phyloP scores from a whole-genome alignment of 345 rosid species.

The Melaleuca quinquenervia region DNA sequence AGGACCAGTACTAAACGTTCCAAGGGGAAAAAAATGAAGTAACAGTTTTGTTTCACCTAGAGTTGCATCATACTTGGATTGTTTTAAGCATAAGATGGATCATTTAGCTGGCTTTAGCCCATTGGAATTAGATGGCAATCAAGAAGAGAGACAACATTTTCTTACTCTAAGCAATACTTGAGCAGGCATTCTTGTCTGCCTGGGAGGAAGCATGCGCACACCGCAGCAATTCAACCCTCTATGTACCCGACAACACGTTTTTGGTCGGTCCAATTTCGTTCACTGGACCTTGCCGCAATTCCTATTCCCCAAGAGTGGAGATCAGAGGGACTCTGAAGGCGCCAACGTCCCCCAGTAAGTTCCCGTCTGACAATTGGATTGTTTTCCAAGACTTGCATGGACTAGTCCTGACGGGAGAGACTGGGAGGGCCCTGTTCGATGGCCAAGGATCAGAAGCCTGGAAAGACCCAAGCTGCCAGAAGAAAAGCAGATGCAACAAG shows the following conservation, averaged over 20 bases:
- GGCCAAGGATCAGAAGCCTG: slow-evolving; percentile 40
- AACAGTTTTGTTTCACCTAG: background rate
- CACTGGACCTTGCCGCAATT: background rate
- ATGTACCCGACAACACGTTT: background rate
- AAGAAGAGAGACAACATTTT: background rate
- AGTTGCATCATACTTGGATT: background rate
- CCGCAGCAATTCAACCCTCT: background rate
- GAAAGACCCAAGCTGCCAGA: slow-evolving; percentile 17
- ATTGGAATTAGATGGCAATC: background rate
- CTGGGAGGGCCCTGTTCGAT: slow-evolving; percentile 8
- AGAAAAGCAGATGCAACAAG: slow-evolving; percentile 7
- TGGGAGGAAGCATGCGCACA: slow-evolving; percentile 3
- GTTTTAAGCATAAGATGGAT: background rate
- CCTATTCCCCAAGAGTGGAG: slow-evolving; percentile 13
- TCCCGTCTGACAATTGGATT: slow-evolving; percentile 18
- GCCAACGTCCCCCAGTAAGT: slow-evolving; percentile 1
- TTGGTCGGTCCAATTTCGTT: background rate
- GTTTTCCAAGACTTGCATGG: slow-evolving; percentile 13
- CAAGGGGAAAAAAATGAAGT: background rate
- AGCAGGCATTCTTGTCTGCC: slow-evolving; percentile 2
- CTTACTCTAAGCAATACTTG: background rate
- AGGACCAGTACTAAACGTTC: background rate
- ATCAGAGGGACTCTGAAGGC: slow-evolving; percentile 31
- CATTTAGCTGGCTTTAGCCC: background rate
- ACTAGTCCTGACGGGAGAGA: slow-evolving; percentile 11